These are phyloP conservation scores for Saraca asoca DNA, from an alignment of 331 rosid species.

Conservation along the genomic window DNA sequence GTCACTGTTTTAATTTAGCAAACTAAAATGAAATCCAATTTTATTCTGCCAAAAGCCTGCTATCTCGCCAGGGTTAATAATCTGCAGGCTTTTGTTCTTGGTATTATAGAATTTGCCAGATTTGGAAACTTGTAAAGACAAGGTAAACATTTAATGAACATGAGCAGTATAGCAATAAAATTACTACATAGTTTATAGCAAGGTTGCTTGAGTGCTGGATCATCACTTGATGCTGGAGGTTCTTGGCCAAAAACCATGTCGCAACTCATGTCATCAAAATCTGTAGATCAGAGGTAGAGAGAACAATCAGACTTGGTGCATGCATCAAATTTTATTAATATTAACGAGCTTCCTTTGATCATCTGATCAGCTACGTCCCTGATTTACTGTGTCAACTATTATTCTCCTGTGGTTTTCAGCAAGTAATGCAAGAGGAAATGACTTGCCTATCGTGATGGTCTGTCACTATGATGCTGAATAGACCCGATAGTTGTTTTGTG, in stretches of 20 bases:
- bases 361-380: no score
- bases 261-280: constrained; percentile 98
- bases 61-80: no score
- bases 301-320: constrained; percentile 5
- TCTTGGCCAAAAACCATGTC: constrained; percentile 93
- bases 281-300: constrained; percentile 47
- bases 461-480: constrained; percentile 12
- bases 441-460: background rate
- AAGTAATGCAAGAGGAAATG: no score
- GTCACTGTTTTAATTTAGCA: background rate
- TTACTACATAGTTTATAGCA: constrained; percentile 78
- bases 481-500: no score
- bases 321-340: no score
- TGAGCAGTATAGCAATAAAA: constrained; percentile 25
- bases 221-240: constrained; percentile 66
- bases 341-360: no score
- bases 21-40: background rate
- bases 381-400: no score
- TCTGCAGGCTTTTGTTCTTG: no score
- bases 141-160: constrained; percentile 15
- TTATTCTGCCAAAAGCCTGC: no score
- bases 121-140: constrained; percentile 2
- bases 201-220: constrained; percentile 90
- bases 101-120: background rate
- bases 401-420: no score